Evolutionary conservation across 225 moss, liverwort and hornwort genomes (phyloP).

Genomic region (Pseudoscleropodium purum): DNA sequence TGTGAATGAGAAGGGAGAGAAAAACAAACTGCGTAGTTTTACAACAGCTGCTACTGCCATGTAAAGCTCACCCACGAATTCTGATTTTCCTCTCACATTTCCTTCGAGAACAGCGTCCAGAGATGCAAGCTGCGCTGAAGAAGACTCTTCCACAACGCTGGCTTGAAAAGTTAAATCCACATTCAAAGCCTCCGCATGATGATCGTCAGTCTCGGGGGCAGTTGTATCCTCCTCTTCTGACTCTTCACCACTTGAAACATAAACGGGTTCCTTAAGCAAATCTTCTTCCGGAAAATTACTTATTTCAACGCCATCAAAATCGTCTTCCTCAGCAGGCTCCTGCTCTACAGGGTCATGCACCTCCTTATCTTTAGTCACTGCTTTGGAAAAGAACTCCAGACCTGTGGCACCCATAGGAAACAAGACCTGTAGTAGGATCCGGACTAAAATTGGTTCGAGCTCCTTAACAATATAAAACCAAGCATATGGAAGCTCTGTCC

Average conservation of each 20-base stretch:
- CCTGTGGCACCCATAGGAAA: conserved; percentile 45
- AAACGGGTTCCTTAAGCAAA: neutral
- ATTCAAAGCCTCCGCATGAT: conserved; percentile 1
- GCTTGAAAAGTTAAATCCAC: conserved; percentile 11
- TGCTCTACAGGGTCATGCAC: conserved; percentile 1
- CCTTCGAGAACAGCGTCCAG: conserved; percentile 36
- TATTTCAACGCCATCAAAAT: conserved; percentile 11
- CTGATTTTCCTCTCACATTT: conserved; percentile 27
- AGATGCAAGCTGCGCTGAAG: conserved; percentile 17
- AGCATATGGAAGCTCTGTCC: conserved; percentile 45
- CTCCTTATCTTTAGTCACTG: conserved; percentile 3
- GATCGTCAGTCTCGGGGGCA: conserved; percentile 14
- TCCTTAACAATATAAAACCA: conserved; percentile 38
- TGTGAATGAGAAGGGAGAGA: conserved; percentile 35
- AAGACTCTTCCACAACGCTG: neutral
- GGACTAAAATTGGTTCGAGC: conserved; percentile 50
- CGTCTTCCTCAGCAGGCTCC: conserved; percentile 15
- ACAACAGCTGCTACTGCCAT: conserved; percentile 63
- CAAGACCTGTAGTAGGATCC: conserved; percentile 43
- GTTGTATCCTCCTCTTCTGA: conserved; percentile 19
- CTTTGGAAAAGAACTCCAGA: conserved; percentile 46
- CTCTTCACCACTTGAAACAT: conserved; percentile 23
- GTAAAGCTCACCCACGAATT: conserved; percentile 77
- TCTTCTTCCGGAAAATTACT: neutral
- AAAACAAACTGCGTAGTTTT: conserved; percentile 53